phyloP scores from a whole-genome alignment of 805 yeast species.

The Yamadazyma takamatsuzukensis region DNA sequence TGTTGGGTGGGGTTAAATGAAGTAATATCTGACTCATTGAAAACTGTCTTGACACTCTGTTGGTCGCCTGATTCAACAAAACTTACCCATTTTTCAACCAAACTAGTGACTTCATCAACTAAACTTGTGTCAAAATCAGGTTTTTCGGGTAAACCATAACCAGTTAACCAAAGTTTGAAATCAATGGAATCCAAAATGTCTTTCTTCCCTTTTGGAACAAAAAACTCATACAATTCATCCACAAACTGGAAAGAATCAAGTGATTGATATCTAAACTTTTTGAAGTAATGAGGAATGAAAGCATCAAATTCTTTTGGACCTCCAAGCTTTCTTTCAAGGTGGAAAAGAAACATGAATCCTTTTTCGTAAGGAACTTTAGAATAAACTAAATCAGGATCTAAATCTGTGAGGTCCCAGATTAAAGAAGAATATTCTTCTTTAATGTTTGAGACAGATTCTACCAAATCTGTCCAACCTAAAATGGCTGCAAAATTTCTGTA shows the following conservation, averaged over 20 bases:
- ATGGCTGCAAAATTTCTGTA: slow-evolving; percentile 28
- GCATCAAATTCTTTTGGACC: slow-evolving; percentile 22
- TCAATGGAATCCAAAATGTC: slow-evolving; percentile 21
- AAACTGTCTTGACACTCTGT: slow-evolving; percentile 16
- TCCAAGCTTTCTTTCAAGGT: slow-evolving; percentile 23
- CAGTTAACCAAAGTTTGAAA: slow-evolving; percentile 27
- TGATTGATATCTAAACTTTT: slow-evolving; percentile 24
- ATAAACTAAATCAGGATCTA: slow-evolving; percentile 29
- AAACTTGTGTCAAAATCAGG: slow-evolving; percentile 26
- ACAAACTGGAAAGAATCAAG: slow-evolving; percentile 24
- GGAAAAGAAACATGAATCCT: slow-evolving; percentile 29
- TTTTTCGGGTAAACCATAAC: slow-evolving; percentile 23
- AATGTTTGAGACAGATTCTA: slow-evolving; percentile 20
- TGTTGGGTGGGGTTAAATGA: slow-evolving; percentile 23
- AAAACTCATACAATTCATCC: slow-evolving; percentile 23
- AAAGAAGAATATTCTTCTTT: slow-evolving; percentile 19
- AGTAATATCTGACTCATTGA: slow-evolving; percentile 26
- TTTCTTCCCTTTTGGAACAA: slow-evolving; percentile 16
- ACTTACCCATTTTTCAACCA: slow-evolving; percentile 21
- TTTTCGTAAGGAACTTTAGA: slow-evolving; percentile 35
- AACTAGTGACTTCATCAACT: slow-evolving; percentile 23
- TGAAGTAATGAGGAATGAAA: slow-evolving; percentile 27
- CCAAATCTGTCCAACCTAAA: slow-evolving; percentile 29
- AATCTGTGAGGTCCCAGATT: slow-evolving; percentile 19
- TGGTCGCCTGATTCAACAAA: slow-evolving; percentile 3